Evolutionary conservation across 768 basidiomycete genomes (phyloP).

Genomic region (Sarcodon sp.): DNA sequence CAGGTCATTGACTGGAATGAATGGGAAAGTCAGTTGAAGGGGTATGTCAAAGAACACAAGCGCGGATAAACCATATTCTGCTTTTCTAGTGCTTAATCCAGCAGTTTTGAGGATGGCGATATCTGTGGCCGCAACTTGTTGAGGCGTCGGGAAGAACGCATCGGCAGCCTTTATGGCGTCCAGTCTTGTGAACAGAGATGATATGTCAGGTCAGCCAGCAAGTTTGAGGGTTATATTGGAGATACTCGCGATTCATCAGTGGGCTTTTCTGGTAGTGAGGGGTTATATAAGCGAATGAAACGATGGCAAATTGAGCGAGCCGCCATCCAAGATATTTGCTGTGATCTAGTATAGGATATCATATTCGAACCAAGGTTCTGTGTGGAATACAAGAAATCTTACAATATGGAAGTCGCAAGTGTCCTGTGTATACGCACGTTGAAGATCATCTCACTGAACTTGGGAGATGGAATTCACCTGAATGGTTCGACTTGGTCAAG

Average conservation of each 20-base stretch:
- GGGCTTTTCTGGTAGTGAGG: slow-evolving; percentile 56
- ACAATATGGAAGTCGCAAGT: slow-evolving; percentile 63
- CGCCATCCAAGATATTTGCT: slow-evolving; percentile 81
- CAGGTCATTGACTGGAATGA: slow-evolving; percentile 52
- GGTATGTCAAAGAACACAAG: neutral
- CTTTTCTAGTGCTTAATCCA: slow-evolving; percentile 76
- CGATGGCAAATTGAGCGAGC: slow-evolving; percentile 73
- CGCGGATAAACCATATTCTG: slow-evolving; percentile 61
- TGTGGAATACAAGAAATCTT: neutral
- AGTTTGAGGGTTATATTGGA: neutral
- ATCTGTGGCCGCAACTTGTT: slow-evolving; percentile 51
- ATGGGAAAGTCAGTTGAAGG: neutral
- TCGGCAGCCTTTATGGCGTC: slow-evolving; percentile 3
- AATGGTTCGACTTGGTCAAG: slow-evolving; percentile 76
- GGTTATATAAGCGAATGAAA: slow-evolving; percentile 68
- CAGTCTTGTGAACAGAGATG: slow-evolving; percentile 1
- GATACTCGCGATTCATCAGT: slow-evolving; percentile 33
- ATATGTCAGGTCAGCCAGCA: slow-evolving; percentile 3
- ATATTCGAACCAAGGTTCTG: neutral
- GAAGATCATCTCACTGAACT: neutral
- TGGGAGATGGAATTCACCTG: slow-evolving; percentile 27
- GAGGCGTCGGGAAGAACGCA: slow-evolving; percentile 53
- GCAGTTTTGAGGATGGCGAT: slow-evolving; percentile 50
- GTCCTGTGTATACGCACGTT: slow-evolving; percentile 28
- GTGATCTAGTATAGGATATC: slow-evolving; percentile 29